A percentile compares a stretch with the other conserved stretches of the same genome.
Evolutionary conservation across 768 basidiomycete genomes (phyloP).

Genomic region (Strobilomyces confusus): DNA sequence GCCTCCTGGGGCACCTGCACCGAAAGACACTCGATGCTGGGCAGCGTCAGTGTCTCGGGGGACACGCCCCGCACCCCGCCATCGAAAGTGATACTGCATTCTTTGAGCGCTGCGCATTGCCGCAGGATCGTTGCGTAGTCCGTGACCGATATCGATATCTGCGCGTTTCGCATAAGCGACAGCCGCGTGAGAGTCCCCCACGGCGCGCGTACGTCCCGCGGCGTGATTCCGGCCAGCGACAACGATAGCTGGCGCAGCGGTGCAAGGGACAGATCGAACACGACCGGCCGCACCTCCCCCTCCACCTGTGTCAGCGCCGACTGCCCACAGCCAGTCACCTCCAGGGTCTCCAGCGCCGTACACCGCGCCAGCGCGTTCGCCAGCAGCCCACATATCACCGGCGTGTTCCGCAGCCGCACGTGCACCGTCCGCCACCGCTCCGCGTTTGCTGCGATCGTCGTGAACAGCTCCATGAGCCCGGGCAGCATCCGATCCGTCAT

Average conservation of each 20-base stretch:
- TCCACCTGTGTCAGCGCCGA: not conserved
- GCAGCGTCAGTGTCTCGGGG: constrained; percentile 11
- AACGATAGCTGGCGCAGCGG: constrained; percentile 15
- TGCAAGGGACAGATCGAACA: constrained; percentile 12
- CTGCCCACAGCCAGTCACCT: constrained; percentile 22
- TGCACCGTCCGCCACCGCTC: constrained; percentile 20
- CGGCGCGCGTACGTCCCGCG: constrained; percentile 11
- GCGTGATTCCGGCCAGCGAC: constrained; percentile 18
- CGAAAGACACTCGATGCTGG: constrained; percentile 16
- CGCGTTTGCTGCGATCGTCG: constrained; percentile 12
- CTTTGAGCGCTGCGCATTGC: constrained; percentile 22
- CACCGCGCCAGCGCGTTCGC: constrained; percentile 11
- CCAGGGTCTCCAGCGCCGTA: constrained; percentile 13
- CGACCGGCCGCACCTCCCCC: constrained; percentile 3
- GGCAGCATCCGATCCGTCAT: constrained; percentile 20
- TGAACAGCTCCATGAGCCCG: constrained; percentile 19
- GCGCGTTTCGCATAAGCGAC: constrained; percentile 24
- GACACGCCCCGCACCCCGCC: constrained; percentile 1
- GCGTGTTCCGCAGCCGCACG: constrained; percentile 20
- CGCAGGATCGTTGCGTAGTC: constrained; percentile 17
- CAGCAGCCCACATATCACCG: constrained; percentile 9
- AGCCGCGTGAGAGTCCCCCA: constrained; percentile 22
- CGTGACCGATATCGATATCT: constrained; percentile 16
- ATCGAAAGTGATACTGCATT: constrained; percentile 19
- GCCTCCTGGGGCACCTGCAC: constrained; percentile 17